Conservation (phyloP, 116 monocot species). For the Phalaenopsis hybrid region DNA sequence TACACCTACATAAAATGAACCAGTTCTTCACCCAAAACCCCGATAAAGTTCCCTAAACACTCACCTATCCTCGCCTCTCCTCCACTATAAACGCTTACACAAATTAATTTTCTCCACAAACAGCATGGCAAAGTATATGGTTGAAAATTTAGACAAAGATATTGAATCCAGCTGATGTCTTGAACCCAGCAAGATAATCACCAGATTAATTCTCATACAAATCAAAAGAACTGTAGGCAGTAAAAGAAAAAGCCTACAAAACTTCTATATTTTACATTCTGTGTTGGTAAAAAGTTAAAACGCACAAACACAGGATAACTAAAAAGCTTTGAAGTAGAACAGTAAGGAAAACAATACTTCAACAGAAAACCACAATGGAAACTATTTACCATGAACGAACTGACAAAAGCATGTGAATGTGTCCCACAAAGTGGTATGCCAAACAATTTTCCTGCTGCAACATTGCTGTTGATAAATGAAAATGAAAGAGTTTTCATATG, state of each 20-base stretch:
- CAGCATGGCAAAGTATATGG: not conserved
- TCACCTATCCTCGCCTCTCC: not conserved
- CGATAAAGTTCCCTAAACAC: not conserved
- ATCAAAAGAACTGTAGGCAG: not conserved
- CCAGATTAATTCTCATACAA: not conserved
- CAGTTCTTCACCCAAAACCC: not conserved
- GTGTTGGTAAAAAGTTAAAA: not conserved
- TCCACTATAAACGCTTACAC: not conserved
- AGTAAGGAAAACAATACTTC: not conserved
- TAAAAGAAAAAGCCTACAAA: not conserved
- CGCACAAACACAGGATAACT: not conserved
- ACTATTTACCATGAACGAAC: conserved; percentile 75
- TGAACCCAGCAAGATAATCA: not conserved
- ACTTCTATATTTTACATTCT: not conserved
- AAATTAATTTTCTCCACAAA: not conserved
- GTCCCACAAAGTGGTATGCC: conserved; percentile 98
- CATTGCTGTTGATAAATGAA: conserved; percentile 55
- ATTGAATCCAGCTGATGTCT: not conserved
- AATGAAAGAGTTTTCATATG: conserved; percentile 1
- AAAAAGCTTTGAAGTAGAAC: not conserved
- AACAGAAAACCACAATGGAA: not conserved
- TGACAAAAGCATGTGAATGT: conserved; percentile 99
- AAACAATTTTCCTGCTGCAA: conserved; percentile 90
- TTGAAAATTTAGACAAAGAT: not conserved
- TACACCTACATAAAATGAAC: not conserved